phyloP scores from a whole-genome alignment of 768 basidiomycete genomes.

The Suillus decipiens region DNA sequence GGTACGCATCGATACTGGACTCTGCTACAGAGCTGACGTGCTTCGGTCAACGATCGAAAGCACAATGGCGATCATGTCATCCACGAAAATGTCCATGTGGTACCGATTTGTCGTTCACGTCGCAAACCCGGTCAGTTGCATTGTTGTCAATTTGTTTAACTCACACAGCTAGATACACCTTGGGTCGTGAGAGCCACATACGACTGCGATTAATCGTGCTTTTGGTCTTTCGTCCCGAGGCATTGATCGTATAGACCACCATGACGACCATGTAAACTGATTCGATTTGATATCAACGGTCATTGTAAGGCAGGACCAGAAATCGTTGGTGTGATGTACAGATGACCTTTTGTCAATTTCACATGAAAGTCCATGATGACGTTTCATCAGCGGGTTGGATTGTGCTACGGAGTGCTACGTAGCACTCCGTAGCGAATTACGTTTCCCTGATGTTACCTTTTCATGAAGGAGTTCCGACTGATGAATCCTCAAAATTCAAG shows the following conservation, averaged over 20 bases:
- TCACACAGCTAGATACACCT: not conserved
- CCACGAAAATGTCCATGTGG: too few relatives aligned
- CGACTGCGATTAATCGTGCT: not conserved
- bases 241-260: not conserved
- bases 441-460: too few relatives aligned
- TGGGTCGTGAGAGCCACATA: not conserved
- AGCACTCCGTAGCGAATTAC: too few relatives aligned
- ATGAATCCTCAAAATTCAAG: not conserved
- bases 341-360: not conserved
- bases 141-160: too few relatives aligned
- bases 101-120: not conserved
- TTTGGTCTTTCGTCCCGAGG: not conserved
- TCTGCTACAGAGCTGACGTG: not conserved
- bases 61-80: not conserved
- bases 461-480: not conserved
- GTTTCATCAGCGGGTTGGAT: too few relatives aligned
- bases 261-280: not conserved
- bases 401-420: too few relatives aligned
- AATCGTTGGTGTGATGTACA: not conserved
- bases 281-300: not conserved
- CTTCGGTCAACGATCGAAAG: not conserved
- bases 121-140: not conserved
- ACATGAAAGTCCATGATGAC: not conserved
- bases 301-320: not conserved
- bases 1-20: not conserved